Evolutionary conservation across 768 basidiomycete species (phyloP), one percentile per base, ranked within the genome.

Genomic region (Leccinellum luteum): DNA sequence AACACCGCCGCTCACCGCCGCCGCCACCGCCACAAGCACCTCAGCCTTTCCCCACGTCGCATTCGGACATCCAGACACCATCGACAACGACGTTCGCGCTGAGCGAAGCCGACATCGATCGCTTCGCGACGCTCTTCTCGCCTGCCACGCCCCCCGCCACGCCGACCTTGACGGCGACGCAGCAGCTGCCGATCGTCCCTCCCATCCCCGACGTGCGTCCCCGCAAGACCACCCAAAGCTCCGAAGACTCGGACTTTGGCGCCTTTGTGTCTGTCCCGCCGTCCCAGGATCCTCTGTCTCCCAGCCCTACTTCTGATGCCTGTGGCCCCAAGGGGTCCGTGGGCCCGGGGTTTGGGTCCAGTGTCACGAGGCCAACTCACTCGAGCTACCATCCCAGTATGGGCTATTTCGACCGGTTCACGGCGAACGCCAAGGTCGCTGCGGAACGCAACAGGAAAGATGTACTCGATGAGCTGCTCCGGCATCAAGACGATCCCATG

Each of bases 401-500:
- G 28, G 72, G 67, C 32, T 89, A 88, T 69, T 87, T 89, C 65
- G 84, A 83, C 56, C 74, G 75, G 48, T 86, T 90, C 55, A 79
- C 79, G 3, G 75, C 81, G 50, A 78, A 78, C 32, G 86, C 88
- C 12, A 85, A 78, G 64, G 72, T 73, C 0, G 80, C 84, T 10
- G 76, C 80, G 0, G 81, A 83, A 51, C 76, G 74, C 38, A 84
- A 78, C 51, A 75, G 81, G 58, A 78, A 77, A 55, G 76, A 72
- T 23, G 73, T 90, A 6, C 73, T 90, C 50, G 81, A 86, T 47
- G 88, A 91, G 66, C 69, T 90, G 34, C 66, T 90, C 35, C 63
- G 78, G 57, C 82, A 87, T 58, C 81, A 90, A 69, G 85, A 88
- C 51, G 87, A 90, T 67, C 87, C 87, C 1, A 68, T 89, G 62